Evolutionary conservation across 108 stramenopile genomes (phyloP), one percentile per base, ranked within the genome.

Genomic region (Nitzschia putrida): DNA sequence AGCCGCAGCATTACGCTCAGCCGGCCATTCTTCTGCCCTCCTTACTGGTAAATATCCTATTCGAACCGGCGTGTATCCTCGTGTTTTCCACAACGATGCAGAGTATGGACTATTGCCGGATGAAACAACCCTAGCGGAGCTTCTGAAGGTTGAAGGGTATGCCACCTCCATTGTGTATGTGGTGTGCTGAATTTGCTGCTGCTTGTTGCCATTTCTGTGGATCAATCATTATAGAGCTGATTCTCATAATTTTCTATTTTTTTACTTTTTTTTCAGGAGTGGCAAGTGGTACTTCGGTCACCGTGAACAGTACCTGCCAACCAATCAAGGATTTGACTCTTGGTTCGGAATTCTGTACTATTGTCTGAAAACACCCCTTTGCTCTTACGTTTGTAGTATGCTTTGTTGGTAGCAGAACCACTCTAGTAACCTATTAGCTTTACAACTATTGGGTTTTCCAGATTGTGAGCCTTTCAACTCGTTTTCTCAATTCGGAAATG

Each of bases 221-320:
- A n/a, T n/a, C n/a, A n/a, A n/a, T n/a, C n/a, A n/a, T n/a, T n/a
- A n/a, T n/a, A n/a, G n/a, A n/a, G n/a, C n/a, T n/a, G n/a, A n/a
- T n/a, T n/a, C n/a, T n/a, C n/a, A n/a, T n/a, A n/a, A n/a, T n/a
- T n/a, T n/a, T n/a, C n/a, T n/a, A n/a, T n/a, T n/a, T n/a, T n/a
- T n/a, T n/a, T n/a, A n/a, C n/a, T n/a, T n/a, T 44, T 13, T 11
- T 44, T 13, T 44, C 13, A 13, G 9, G 10, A 61, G 60, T 42
- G 92, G 91, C 8, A 92, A 92, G 65, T 92, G 91, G 91, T 88
- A 92, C 68, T 69, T 92, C 20, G 91, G 91, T 13, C 85, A 86
- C 21, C 57, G 78, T 18, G 63, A 65, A 24, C 73, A 59, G 10
- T 85, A 66, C 65, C 64, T 89, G 16, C 92, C 88, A 16, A 84